Evolutionary conservation across 2,329 filamentous ascomycete genomes (phyloP).

Genomic region (Verticillium klebahnii): DNA sequence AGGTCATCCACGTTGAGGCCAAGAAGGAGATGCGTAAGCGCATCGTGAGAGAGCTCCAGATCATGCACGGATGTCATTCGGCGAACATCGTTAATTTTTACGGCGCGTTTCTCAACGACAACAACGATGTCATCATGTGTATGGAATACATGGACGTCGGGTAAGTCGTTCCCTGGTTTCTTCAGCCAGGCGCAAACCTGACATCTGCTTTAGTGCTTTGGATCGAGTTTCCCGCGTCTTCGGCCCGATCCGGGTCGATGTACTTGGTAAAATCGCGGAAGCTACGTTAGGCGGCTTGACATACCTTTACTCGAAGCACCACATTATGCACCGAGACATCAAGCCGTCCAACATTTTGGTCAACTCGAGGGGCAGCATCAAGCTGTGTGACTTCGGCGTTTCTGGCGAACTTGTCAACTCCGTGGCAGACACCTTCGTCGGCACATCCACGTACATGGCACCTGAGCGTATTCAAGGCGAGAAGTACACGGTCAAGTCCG

Average conservation of each 20-base stretch:
- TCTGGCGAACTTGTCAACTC: conserved; percentile 97
- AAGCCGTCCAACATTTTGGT: conserved; percentile 97
- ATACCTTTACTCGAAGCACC: conserved; percentile 91
- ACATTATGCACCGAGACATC: conserved; percentile 99
- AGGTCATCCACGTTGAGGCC: conserved; percentile 97
- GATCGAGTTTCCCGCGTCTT: conserved; percentile 94
- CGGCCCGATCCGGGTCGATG: conserved; percentile 90
- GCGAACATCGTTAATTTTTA: conserved; percentile 98
- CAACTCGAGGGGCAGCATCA: conserved; percentile 91
- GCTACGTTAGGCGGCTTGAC: conserved; percentile 88
- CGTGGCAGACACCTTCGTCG: conserved; percentile 96
- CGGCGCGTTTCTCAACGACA: conserved; percentile 92
- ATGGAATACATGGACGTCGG: conserved; percentile 99
- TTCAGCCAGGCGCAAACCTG: too few relatives aligned
- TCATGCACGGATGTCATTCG: conserved; percentile 97
- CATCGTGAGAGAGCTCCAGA: conserved; percentile 94
- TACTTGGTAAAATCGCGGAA: conserved; percentile 95
- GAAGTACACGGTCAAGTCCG: conserved; percentile 95
- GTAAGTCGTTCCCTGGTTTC: conserved; percentile 49
- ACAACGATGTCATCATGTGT: conserved; percentile 97
- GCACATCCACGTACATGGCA: conserved; percentile 98
- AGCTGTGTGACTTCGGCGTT: conserved; percentile 98
- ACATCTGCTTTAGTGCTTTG: conserved; percentile 59
- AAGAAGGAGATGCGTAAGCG: conserved; percentile 96
- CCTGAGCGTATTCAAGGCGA: conserved; percentile 96